Conservation (phyloP, 2,329 filamentous ascomycete species). For the Pyrenophora seminiperda region DNA sequence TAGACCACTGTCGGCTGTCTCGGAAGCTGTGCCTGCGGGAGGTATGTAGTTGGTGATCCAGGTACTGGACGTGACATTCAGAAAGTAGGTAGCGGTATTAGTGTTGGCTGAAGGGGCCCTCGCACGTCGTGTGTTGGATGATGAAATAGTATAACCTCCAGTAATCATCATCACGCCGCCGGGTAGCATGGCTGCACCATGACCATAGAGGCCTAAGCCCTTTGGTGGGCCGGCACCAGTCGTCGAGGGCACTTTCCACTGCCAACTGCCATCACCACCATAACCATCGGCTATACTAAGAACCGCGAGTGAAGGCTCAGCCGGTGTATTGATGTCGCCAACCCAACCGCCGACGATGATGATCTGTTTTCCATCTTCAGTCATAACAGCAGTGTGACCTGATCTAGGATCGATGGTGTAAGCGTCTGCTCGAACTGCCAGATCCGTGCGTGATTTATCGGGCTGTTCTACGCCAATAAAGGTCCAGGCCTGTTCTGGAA, state of each 20-base stretch:
- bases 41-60: slow-evolving; percentile 65
- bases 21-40: slow-evolving; percentile 37
- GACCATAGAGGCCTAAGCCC: slow-evolving; percentile 62
- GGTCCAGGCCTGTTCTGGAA: slow-evolving; percentile 86
- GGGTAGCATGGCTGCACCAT: slow-evolving; percentile 65
- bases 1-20: slow-evolving; percentile 34
- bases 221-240: slow-evolving; percentile 51
- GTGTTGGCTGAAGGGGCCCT: slow-evolving; percentile 42
- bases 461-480: slow-evolving; percentile 70
- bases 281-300: slow-evolving; percentile 77
- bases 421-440: slow-evolving; percentile 57
- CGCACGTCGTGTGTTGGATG: slow-evolving; percentile 40
- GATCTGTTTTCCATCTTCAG: slow-evolving; percentile 76
- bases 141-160: slow-evolving; percentile 62
- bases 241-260: slow-evolving; percentile 66
- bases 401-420: slow-evolving; percentile 75
- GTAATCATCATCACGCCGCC: slow-evolving; percentile 66
- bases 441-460: slow-evolving; percentile 57
- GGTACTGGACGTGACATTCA: slow-evolving; percentile 64
- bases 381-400: slow-evolving; percentile 84
- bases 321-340: slow-evolving; percentile 75
- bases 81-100: slow-evolving; percentile 60
- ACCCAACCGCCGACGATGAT: slow-evolving; percentile 92
- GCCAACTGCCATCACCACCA: slow-evolving; percentile 66
- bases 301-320: slow-evolving; percentile 79